These are phyloP conservation scores for Iberis pinnata DNA, from an alignment of 345 rosid genomes.

Conservation along the genomic window DNA sequence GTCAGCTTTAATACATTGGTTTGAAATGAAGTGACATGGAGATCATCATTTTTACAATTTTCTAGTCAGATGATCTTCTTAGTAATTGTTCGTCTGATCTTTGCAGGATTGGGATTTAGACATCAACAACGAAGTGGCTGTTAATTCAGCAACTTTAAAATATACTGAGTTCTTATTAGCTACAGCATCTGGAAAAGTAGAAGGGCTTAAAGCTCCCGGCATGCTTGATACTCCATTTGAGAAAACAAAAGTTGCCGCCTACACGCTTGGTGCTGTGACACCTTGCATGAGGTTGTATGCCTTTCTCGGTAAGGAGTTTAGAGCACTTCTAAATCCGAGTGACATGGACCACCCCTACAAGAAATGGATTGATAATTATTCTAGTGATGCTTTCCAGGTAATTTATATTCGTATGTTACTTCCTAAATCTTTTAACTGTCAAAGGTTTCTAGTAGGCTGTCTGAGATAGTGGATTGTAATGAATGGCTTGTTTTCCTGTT, in stretches of 20 bases:
- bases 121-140: constrained; percentile 42
- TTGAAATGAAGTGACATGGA: neutral
- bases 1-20: neutral
- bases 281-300: constrained; percentile 97
- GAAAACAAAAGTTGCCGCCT: constrained; percentile 94
- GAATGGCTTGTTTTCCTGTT: constrained; percentile 34
- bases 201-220: constrained; percentile 85
- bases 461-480: constrained; percentile 2
- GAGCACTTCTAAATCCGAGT: constrained; percentile 39
- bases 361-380: constrained; percentile 82
- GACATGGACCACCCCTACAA: constrained; percentile 59
- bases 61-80: neutral
- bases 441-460: constrained; percentile 13
- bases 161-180: constrained; percentile 86
- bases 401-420: constrained; percentile 12
- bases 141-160: constrained; percentile 60
- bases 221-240: constrained; percentile 96
- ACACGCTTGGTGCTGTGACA: constrained; percentile 88
- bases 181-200: constrained; percentile 93
- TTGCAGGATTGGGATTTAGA: constrained; percentile 84
- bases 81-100: constrained; percentile 2
- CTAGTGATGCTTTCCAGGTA: constrained; percentile 77
- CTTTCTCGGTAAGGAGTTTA: constrained; percentile 66
- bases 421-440: constrained; percentile 1
- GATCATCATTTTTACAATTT: neutral